phyloP scores from a whole-genome alignment of 768 basidiomycete species.

The Daedaleopsis nitida region DNA sequence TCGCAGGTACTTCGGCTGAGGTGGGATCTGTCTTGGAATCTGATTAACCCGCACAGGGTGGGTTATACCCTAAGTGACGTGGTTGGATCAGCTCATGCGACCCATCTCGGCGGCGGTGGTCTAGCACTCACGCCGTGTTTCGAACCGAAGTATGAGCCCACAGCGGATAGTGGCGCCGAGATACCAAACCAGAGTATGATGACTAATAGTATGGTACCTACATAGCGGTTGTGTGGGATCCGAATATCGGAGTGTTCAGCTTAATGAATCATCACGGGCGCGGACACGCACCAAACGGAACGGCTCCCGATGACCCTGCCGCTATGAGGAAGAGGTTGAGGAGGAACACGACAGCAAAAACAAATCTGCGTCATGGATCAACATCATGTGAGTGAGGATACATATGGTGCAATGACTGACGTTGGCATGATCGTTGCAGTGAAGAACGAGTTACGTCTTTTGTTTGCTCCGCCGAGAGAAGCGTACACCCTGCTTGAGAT shows the following conservation, averaged over 20 bases:
- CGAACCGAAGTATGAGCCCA: constrained; percentile 85
- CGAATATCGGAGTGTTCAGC: not conserved
- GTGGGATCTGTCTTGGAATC: constrained; percentile 96
- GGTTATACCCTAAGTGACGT: constrained; percentile 52
- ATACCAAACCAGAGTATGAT: constrained; percentile 92
- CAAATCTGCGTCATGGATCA: constrained; percentile 48
- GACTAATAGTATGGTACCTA: constrained; percentile 84
- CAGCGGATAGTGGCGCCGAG: constrained; percentile 83
- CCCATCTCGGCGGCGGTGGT: not conserved
- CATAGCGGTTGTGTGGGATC: not conserved
- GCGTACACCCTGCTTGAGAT: constrained; percentile 80
- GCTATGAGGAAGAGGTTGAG: constrained; percentile 87
- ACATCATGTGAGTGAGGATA: too few relatives aligned
- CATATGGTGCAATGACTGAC: constrained; percentile 43
- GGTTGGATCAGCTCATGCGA: too few relatives aligned
- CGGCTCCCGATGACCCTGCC: constrained; percentile 90
- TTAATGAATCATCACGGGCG: not conserved
- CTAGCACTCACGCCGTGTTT: constrained; percentile 73
- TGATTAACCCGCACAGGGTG: constrained; percentile 89
- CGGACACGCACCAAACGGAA: constrained; percentile 78
- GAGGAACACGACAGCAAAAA: constrained; percentile 87
- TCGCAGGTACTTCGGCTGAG: constrained; percentile 78
- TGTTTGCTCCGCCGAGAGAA: constrained; percentile 77
- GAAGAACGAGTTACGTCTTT: constrained; percentile 79
- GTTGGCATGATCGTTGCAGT: constrained; percentile 89